A percentile compares a stretch with the other conserved stretches of the same genome.
Conservation (phyloP, 495 filamentous ascomycete genomes). For the Aspergillus wentii region DNA sequence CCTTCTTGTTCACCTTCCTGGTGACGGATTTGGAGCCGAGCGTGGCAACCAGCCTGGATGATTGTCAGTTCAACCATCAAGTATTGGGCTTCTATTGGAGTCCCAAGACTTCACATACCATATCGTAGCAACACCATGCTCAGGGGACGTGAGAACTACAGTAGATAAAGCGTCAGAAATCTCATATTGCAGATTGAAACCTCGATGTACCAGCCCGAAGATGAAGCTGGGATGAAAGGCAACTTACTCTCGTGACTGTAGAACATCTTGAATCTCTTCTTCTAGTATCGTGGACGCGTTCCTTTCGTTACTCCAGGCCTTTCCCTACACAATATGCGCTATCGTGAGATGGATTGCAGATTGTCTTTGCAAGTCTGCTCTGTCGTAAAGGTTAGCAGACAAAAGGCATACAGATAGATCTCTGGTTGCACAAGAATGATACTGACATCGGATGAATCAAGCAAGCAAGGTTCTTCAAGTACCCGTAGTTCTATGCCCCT, state of each 20-base stretch:
- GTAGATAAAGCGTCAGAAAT: constrained; percentile 14
- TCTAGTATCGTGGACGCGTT: too few relatives aligned
- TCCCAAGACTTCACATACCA: constrained; percentile 61
- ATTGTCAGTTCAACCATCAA: constrained; percentile 2
- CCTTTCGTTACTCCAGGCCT: too few relatives aligned
- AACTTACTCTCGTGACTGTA: constrained; percentile 84
- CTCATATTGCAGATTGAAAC: not conserved
- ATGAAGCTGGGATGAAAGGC: not conserved
- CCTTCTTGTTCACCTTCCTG: constrained; percentile 75
- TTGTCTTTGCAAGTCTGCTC: too few relatives aligned
- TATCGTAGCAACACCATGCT: constrained; percentile 89
- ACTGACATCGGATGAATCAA: too few relatives aligned
- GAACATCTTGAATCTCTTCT: constrained; percentile 62
- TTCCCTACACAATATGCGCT: too few relatives aligned
- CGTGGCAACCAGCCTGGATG: constrained; percentile 81
- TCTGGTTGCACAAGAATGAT: too few relatives aligned
- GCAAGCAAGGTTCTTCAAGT: too few relatives aligned
- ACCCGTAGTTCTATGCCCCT: too few relatives aligned
- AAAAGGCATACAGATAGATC: too few relatives aligned
- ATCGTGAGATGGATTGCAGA: too few relatives aligned
- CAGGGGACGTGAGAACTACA: constrained; percentile 77
- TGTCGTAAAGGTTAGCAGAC: too few relatives aligned
- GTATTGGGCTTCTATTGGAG: too few relatives aligned
- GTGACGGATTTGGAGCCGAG: constrained; percentile 70
- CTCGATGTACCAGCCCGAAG: not conserved